A percentile compares a stretch with the other conserved stretches of the same genome.
Evolutionary conservation across 805 yeast species (phyloP).

Genomic region (Lachancea cidri): DNA sequence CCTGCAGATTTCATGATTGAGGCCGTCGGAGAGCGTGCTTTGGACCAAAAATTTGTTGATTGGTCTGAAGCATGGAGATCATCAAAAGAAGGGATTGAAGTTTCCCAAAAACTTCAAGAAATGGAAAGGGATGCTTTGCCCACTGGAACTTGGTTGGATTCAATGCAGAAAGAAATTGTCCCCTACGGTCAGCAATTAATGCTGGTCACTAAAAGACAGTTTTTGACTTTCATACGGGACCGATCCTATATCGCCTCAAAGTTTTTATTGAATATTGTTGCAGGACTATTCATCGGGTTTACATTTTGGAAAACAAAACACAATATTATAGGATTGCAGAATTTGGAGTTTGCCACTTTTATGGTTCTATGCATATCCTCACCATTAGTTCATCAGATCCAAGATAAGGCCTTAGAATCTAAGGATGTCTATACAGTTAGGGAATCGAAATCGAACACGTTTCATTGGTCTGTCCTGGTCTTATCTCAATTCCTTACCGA

Average conservation of each 20-base stretch:
- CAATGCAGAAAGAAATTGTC: slow-evolving; percentile 26
- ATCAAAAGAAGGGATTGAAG: slow-evolving; percentile 13
- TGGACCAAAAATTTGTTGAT: slow-evolving; percentile 9
- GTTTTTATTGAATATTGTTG: slow-evolving; percentile 43
- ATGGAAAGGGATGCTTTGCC: slow-evolving; percentile 18
- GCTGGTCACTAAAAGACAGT: slow-evolving; percentile 40
- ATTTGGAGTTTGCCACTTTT: slow-evolving; percentile 57
- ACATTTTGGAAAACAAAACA: slow-evolving; percentile 58
- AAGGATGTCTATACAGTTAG: slow-evolving; percentile 67
- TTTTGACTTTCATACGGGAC: slow-evolving; percentile 50
- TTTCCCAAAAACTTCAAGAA: slow-evolving; percentile 5
- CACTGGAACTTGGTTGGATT: slow-evolving; percentile 17
- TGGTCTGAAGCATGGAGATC: slow-evolving; percentile 23
- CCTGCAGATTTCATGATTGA: slow-evolving; percentile 76
- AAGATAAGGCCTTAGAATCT: slow-evolving; percentile 51
- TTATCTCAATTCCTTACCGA: slow-evolving; percentile 52
- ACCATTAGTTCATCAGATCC: slow-evolving; percentile 60
- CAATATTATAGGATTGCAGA: slow-evolving; percentile 51
- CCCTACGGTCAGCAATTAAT: slow-evolving; percentile 43
- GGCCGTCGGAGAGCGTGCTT: slow-evolving; percentile 49
- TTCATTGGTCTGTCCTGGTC: slow-evolving; percentile 62
- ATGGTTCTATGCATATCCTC: slow-evolving; percentile 54
- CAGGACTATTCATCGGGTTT: slow-evolving; percentile 70
- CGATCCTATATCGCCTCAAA: slow-evolving; percentile 61
- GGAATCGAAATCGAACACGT: slow-evolving; percentile 67